Percentiles rank a stretch among this genome's conserved stretches.
Evolutionary conservation across 1,284 basidiomycete genomes (phyloP).

Genomic region (Papiliotrema terrestris): DNA sequence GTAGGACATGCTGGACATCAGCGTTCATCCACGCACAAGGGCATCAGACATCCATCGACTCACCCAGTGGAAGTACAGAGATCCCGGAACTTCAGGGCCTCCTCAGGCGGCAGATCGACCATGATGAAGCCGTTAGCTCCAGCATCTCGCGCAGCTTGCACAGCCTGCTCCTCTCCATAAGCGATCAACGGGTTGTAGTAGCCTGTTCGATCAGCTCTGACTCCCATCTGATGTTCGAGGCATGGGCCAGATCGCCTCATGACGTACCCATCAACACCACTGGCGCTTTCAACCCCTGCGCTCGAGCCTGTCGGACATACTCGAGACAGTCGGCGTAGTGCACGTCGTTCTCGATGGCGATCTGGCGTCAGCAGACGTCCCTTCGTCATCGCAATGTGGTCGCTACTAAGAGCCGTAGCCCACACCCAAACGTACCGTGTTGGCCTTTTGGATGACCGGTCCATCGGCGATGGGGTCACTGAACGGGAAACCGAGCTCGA

Average conservation of each 20-base stretch:
- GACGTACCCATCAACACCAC: conserved; percentile 86
- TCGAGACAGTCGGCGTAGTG: conserved; percentile 72
- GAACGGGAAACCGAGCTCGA: conserved; percentile 94
- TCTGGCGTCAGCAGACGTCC: conserved; percentile 55
- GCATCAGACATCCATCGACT: conserved; percentile 37
- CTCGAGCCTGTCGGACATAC: conserved; percentile 73
- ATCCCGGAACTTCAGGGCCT: conserved; percentile 83
- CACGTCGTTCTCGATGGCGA: conserved; percentile 74
- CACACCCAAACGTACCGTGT: conserved; percentile 75
- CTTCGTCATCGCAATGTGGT: neutral
- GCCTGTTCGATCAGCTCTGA: conserved; percentile 53
- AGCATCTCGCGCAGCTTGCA: conserved; percentile 78
- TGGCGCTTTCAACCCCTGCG: conserved; percentile 75
- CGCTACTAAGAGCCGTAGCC: neutral
- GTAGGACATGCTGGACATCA: conserved; percentile 72
- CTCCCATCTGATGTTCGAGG: too few relatives aligned
- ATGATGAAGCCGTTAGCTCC: conserved; percentile 98
- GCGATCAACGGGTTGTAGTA: conserved; percentile 96
- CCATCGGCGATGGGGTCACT: conserved; percentile 96
- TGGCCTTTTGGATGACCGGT: conserved; percentile 84
- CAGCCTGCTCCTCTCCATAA: conserved; percentile 90
- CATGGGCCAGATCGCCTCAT: too few relatives aligned
- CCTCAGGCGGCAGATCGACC: conserved; percentile 96
- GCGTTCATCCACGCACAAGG: conserved; percentile 3
- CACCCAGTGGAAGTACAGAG: conserved; percentile 79